Evolutionary conservation across 1,284 basidiomycete species (phyloP).

Genomic region (Apiotrichum porosum): DNA sequence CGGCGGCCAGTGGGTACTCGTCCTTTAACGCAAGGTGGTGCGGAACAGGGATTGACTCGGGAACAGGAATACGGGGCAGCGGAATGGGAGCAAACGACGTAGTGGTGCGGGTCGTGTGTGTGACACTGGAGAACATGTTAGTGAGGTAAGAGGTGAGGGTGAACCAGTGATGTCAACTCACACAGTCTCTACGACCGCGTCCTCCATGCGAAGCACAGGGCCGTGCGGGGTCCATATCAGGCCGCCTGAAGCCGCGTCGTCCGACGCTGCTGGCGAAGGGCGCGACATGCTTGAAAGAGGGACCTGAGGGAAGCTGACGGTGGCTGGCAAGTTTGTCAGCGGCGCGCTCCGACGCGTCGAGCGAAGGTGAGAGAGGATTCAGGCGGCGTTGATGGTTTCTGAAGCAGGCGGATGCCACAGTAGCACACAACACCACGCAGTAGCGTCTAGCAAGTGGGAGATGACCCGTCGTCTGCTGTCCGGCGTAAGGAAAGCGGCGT

Average conservation of each 20-base stretch:
- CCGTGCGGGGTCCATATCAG: constrained; percentile 15
- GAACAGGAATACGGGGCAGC: constrained; percentile 38
- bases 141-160: neutral
- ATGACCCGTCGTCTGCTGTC: no score
- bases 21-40: constrained; percentile 24
- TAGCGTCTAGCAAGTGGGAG: no score
- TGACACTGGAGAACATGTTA: constrained; percentile 25
- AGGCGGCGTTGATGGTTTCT: no score
- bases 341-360: no score
- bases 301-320: neutral
- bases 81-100: constrained; percentile 44
- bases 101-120: constrained; percentile 41
- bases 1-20: constrained; percentile 39
- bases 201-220: constrained; percentile 38
- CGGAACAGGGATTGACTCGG: constrained; percentile 29
- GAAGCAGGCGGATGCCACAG: no score
- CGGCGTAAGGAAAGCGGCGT: no score
- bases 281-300: neutral
- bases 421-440: no score
- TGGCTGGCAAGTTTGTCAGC: neutral
- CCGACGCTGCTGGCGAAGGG: neutral
- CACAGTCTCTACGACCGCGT: constrained; percentile 46
- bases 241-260: constrained; percentile 1
- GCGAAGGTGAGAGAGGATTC: no score
- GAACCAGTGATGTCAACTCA: constrained; percentile 20